Base-by-base conservation (phyloP, 2,329 filamentous ascomycete genomes). In the Aspergillus pseudotamarii region DNA sequence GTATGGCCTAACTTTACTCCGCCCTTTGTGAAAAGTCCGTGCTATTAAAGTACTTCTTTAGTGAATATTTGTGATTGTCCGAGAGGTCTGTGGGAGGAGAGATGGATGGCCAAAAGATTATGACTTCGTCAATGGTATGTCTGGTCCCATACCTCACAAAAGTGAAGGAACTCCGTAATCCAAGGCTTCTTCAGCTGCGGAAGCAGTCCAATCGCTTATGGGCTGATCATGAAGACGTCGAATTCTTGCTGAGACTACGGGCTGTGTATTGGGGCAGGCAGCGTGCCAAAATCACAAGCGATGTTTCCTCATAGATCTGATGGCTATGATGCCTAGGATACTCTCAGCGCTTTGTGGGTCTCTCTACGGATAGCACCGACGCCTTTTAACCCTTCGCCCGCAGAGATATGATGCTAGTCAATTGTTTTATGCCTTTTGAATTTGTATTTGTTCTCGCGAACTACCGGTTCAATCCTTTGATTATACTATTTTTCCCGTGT, bases 341-440 rank as follows among this genome's bases (percentile, higher is more conserved):
- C n/a, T n/a, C n/a, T n/a, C n/a, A n/a, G 41, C 19, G 10, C 1
- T 21, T 45, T 1, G 41, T 3, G 12, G n/a, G 19, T 43, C 19
- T 43, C n/a, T 21, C n/a, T 43, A 0, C 2, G 16, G 1, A n/a
- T 21, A n/a, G 0, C 19, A 43, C 41, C 4, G 8, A 3, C 1
- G 41, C 41, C 21, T 43, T 21, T 0, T 11, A n/a, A 6, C 9
- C 9, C 41, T 23, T 21, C 3, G n/a, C 0, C 4, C 41, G 8
- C n/a, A 23, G n/a, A 2, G 43, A 46, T 46, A 46, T 6, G 3
- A 23, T 23, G 43, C n/a, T 11, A 2, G 11, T 0, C 4, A 0
- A 21, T 11, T 46, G n/a, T 46, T 46, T 30, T 30, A 30, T 45
- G 3, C 6, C 6, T 4, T 1, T 6, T 30, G 28, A 1, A 30